Evolutionary conservation across 257 asterid species (phyloP).

Genomic region (Ajuga chamaepitys): DNA sequence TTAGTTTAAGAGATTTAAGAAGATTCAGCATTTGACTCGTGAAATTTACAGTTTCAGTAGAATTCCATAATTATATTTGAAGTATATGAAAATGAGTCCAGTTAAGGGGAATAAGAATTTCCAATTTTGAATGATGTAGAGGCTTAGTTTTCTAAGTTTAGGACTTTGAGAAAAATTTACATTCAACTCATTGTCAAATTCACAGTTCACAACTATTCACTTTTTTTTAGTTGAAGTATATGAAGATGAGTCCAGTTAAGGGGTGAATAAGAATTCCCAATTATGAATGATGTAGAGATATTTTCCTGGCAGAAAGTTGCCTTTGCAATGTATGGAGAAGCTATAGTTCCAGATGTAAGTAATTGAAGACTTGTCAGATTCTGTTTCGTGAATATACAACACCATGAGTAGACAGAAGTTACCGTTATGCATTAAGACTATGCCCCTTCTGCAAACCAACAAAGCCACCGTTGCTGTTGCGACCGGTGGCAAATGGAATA

Average conservation of each 20-base stretch:
- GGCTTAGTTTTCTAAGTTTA: too few species aligned
- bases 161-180: too few species aligned
- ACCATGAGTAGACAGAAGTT: too few species aligned
- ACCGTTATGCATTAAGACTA: constrained; percentile 13
- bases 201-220: too few species aligned
- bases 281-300: neutral
- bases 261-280: neutral
- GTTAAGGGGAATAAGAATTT: too few species aligned
- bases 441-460: constrained; percentile 13
- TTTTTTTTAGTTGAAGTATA: too few species aligned
- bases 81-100: neutral
- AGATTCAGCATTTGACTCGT: neutral
- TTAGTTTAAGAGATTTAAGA: neutral
- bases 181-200: too few species aligned
- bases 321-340: neutral
- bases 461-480: constrained; percentile 11
- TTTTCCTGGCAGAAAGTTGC: neutral
- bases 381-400: neutral
- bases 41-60: neutral
- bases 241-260: too few species aligned
- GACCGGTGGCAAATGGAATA: constrained; percentile 53
- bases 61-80: neutral
- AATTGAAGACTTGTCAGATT: neutral
- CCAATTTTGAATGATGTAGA: too few species aligned
- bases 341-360: neutral